These are phyloP conservation scores for Gnomoniopsis sp. DNA, from an alignment of 2,329 filamentous ascomycete genomes.

Conservation along the genomic window DNA sequence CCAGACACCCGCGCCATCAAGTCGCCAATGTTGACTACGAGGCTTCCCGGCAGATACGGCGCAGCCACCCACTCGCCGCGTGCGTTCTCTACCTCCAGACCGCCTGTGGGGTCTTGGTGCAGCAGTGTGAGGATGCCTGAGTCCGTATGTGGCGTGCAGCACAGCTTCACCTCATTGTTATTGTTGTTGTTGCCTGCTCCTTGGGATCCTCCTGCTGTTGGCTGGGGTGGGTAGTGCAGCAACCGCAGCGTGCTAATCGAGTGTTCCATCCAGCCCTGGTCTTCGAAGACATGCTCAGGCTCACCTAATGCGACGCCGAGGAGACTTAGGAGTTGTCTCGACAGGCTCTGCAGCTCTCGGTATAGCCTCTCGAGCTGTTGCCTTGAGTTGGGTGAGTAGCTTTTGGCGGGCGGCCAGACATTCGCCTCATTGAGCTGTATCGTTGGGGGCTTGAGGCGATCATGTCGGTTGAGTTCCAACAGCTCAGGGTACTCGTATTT, in stretches of 20 bases:
- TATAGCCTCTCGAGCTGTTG: neutral
- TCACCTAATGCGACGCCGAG: neutral
- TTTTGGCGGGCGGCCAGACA: neutral
- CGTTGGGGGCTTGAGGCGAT: too few species aligned
- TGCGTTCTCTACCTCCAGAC: neutral
- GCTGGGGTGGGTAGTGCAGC: constrained; percentile 20
- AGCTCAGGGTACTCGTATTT: neutral
- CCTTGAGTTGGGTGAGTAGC: neutral
- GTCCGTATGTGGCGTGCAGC: neutral
- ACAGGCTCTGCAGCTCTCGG: neutral
- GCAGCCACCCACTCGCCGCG: constrained; percentile 18
- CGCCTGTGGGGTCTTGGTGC: neutral
- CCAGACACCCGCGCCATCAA: constrained; percentile 15
- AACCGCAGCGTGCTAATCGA: constrained; percentile 16
- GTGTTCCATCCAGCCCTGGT: neutral
- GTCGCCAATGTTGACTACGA: constrained; percentile 17
- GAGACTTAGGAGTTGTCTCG: neutral
- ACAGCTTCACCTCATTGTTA: neutral
- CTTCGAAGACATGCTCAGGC: neutral
- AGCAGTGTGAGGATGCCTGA: constrained; percentile 1
- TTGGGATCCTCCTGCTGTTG: neutral
- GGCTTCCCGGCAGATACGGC: constrained; percentile 15
- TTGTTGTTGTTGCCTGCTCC: too few species aligned
- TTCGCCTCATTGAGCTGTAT: neutral
- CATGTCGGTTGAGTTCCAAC: neutral